A percentile compares a stretch with the other conserved stretches of the same genome.
Conservation (phyloP, 2,329 filamentous ascomycete genomes). For the Sarocladium brachiariae region DNA sequence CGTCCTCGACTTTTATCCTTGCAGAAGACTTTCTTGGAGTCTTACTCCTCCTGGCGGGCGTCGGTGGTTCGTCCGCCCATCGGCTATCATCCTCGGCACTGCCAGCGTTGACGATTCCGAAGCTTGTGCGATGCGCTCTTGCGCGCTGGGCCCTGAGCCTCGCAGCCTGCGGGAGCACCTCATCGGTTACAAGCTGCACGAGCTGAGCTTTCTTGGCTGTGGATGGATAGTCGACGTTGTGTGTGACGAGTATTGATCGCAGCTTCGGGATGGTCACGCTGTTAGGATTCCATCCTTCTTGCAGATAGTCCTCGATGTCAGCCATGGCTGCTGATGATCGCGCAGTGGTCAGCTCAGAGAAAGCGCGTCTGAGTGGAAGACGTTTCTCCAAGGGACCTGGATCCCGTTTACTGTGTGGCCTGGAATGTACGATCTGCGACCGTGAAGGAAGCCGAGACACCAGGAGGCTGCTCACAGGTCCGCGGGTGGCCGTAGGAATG, state of each 20-base stretch:
- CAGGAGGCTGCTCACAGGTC: background rate
- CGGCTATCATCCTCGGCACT: slow-evolving; percentile 60
- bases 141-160: slow-evolving; percentile 70
- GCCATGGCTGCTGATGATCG: slow-evolving; percentile 39
- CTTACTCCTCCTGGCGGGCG: slow-evolving; percentile 42
- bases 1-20: slow-evolving; percentile 46
- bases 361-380: background rate
- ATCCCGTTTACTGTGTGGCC: background rate
- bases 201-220: slow-evolving; percentile 89
- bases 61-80: slow-evolving; percentile 53
- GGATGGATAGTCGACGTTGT: slow-evolving; percentile 78
- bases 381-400: background rate
- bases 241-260: slow-evolving; percentile 83
- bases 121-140: slow-evolving; percentile 76
- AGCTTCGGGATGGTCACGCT: slow-evolving; percentile 80
- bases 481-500: background rate
- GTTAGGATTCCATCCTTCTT: slow-evolving; percentile 77
- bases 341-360: background rate
- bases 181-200: slow-evolving; percentile 72
- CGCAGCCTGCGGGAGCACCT: slow-evolving; percentile 71
- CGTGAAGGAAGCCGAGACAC: slow-evolving; percentile 3
- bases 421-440: slow-evolving; percentile 5
- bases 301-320: slow-evolving; percentile 75
- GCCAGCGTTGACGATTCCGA: slow-evolving; percentile 67
- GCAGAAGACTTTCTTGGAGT: slow-evolving; percentile 48